Percentiles rank a stretch among this genome's conserved stretches.
phyloP scores from a whole-genome alignment of 495 filamentous ascomycete species.

The Melanomma pulvis-pyrius region DNA sequence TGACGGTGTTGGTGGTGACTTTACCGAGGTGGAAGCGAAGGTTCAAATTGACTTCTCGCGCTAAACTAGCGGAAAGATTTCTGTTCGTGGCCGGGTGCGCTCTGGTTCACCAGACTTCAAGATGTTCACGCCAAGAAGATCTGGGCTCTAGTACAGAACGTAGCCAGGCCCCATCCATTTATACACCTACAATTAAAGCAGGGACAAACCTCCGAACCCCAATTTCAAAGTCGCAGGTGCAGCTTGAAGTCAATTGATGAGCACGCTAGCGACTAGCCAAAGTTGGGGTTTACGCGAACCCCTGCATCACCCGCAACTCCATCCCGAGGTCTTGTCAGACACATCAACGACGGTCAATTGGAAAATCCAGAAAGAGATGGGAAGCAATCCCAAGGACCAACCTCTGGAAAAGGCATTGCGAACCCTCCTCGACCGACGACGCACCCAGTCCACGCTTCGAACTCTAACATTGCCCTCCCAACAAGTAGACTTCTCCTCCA shows the following conservation, averaged over 20 bases:
- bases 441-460: slow-evolving; percentile 53
- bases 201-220: no score
- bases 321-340: neutral
- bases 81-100: no score
- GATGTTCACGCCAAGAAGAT: neutral
- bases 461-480: slow-evolving; percentile 48
- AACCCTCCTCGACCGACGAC: slow-evolving; percentile 47
- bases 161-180: no score
- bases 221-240: no score
- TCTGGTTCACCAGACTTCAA: neutral
- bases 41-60: slow-evolving; percentile 7
- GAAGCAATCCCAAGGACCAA: neutral
- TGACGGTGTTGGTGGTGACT: no score
- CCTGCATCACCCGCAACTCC: neutral
- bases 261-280: neutral
- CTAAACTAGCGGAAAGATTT: neutral
- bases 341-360: neutral
- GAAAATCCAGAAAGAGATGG: slow-evolving; percentile 3
- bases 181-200: no score
- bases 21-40: neutral
- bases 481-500: slow-evolving; percentile 63
- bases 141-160: neutral
- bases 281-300: neutral
- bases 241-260: neutral
- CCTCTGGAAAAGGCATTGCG: slow-evolving; percentile 43